phyloP scores from a whole-genome alignment of 768 basidiomycete genomes.

The Lactarius sanguifluus region DNA sequence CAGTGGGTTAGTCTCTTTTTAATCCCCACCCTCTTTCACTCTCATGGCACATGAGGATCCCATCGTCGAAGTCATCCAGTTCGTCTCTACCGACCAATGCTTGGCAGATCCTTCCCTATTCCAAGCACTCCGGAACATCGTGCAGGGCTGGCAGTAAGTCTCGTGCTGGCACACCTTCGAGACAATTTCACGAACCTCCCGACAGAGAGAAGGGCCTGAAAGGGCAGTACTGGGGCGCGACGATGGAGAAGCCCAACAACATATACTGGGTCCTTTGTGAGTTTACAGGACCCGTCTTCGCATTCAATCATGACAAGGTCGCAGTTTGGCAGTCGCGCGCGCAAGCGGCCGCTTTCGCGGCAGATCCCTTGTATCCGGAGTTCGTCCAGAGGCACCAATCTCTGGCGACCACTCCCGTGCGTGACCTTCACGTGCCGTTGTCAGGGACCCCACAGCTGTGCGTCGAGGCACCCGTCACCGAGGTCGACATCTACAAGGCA shows the following conservation, averaged over 20 bases:
- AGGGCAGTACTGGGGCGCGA: conserved; percentile 19
- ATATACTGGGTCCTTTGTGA: conserved; percentile 19
- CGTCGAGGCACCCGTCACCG: conserved; percentile 8
- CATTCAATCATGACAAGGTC: neutral
- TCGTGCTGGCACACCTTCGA: neutral
- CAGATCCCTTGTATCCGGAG: conserved; percentile 7
- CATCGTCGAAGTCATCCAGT: conserved; percentile 13
- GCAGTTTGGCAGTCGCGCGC: conserved; percentile 15
- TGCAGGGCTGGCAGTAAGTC: conserved; percentile 18
- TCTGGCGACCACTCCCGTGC: neutral
- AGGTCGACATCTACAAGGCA: conserved; percentile 1
- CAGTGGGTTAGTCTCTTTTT: neutral
- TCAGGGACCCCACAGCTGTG: neutral
- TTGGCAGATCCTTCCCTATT: conserved; percentile 6
- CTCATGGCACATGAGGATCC: neutral
- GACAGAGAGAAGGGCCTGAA: conserved; percentile 15
- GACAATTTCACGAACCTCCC: neutral
- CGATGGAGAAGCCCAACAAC: neutral
- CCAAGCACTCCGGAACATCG: conserved; percentile 1
- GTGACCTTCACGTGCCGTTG: neutral
- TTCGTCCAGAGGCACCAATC: neutral
- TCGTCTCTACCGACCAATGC: neutral
- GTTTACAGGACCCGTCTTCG: neutral
- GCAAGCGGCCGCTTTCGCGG: conserved; percentile 4
- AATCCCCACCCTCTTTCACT: neutral